Conservation (phyloP, 805 yeast genomes). For the Lipomyces spencermartinsiae region DNA sequence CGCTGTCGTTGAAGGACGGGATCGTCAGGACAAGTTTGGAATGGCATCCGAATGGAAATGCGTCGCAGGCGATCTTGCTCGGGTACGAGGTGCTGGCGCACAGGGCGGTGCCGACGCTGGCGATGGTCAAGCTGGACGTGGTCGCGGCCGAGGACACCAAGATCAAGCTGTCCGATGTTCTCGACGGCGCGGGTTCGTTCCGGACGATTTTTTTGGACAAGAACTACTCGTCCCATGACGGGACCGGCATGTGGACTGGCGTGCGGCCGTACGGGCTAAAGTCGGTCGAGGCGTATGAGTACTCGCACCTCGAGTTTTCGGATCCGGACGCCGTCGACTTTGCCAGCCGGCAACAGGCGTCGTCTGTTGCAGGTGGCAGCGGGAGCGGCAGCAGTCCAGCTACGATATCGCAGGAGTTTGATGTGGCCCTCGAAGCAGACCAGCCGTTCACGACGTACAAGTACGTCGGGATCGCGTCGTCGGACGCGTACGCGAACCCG, state of each 20-base stretch:
- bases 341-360: constrained; percentile 25
- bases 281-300: constrained; percentile 61
- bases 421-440: constrained; percentile 33
- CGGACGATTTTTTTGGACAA: constrained; percentile 57
- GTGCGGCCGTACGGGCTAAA: constrained; percentile 70
- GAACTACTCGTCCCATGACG: constrained; percentile 50
- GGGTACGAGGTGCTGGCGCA: constrained; percentile 63
- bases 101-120: constrained; percentile 60
- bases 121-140: constrained; percentile 59
- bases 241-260: constrained; percentile 58
- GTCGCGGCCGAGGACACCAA: constrained; percentile 48
- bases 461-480: constrained; percentile 68
- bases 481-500: constrained; percentile 54
- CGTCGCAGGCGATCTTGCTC: constrained; percentile 42
- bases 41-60: constrained; percentile 63
- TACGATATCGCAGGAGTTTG: constrained; percentile 41
- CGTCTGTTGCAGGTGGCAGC: no score
- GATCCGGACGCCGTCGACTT: constrained; percentile 35
- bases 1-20: constrained; percentile 67
- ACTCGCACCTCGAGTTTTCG: constrained; percentile 53
- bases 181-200: constrained; percentile 65
- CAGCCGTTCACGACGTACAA: constrained; percentile 52
- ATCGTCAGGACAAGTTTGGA: constrained; percentile 68
- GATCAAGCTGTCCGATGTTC: constrained; percentile 53
- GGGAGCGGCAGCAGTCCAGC: constrained; percentile 26